A percentile compares a stretch with the other conserved stretches of the same genome.
Conservation (phyloP, 2,329 filamentous ascomycete genomes). For the Thielaviopsis punctulata region DNA sequence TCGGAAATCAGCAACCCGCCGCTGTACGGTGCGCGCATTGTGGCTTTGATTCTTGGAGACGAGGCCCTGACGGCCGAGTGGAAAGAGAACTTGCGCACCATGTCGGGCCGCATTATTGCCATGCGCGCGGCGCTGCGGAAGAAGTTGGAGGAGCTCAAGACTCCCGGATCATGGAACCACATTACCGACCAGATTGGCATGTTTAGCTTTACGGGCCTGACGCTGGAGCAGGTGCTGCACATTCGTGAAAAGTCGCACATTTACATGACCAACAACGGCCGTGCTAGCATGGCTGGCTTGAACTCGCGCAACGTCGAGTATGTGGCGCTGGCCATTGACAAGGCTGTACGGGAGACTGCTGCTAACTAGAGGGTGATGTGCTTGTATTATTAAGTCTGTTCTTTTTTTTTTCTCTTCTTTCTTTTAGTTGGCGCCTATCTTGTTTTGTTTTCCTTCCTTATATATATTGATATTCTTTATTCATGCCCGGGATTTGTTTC, state of each 20-base stretch:
- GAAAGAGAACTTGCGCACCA: conserved; percentile 80
- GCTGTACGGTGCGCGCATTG: conserved; percentile 83
- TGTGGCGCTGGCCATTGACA: conserved; percentile 76
- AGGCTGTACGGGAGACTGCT: conserved; percentile 55
- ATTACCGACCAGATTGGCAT: conserved; percentile 98
- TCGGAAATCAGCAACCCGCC: conserved; percentile 97
- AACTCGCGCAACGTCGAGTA: conserved; percentile 88
- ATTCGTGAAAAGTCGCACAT: conserved; percentile 56
- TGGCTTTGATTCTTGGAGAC: conserved; percentile 70
- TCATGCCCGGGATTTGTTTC: too few relatives aligned
- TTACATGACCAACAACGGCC: conserved; percentile 95
- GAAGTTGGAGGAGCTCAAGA: conserved; percentile 70
- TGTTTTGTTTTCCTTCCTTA: background rate
- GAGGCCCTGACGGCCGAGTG: conserved; percentile 67
- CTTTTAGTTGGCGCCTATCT: background rate
- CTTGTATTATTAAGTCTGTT: background rate
- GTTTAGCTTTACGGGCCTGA: conserved; percentile 86
- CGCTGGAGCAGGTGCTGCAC: conserved; percentile 53
- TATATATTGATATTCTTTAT: background rate
- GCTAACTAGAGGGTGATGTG: background rate
- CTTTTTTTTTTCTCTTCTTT: background rate
- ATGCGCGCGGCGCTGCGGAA: conserved; percentile 68
- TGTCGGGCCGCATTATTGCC: conserved; percentile 86
- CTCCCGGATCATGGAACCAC: conserved; percentile 87
- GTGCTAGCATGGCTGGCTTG: conserved; percentile 95